A percentile compares a stretch with the other conserved stretches of the same genome.
phyloP scores from a whole-genome alignment of 2,329 filamentous ascomycete genomes.

The Cladosporium sp. region DNA sequence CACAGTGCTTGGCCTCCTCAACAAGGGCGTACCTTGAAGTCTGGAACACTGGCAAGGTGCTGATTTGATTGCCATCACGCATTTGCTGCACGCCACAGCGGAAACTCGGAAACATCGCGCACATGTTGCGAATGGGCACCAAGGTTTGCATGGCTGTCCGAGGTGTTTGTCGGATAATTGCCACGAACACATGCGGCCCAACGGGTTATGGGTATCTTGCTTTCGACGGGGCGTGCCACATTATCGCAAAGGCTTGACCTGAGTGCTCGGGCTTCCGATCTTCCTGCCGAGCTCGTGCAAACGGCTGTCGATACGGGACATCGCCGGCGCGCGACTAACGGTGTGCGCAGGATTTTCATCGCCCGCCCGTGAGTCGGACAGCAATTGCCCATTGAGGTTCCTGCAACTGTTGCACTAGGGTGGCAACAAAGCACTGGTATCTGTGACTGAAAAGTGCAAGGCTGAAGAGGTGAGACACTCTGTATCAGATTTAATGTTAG shows the following conservation, averaged over 20 bases:
- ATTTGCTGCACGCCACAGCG: background rate
- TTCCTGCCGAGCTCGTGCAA: conserved; percentile 1
- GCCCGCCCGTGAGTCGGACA: background rate
- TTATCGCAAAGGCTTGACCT: background rate
- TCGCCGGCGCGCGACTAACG: background rate
- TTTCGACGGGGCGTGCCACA: background rate
- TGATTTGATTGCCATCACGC: conserved; percentile 8
- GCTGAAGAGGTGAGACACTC: background rate
- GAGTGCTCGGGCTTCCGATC: background rate
- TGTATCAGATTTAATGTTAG: background rate
- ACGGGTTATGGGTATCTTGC: conserved; percentile 2
- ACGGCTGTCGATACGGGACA: conserved; percentile 1
- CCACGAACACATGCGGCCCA: background rate
- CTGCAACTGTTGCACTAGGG: background rate
- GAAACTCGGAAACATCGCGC: background rate
- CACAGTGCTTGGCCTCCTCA: background rate
- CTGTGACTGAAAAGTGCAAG: background rate
- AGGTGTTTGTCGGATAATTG: background rate
- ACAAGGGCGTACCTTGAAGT: background rate
- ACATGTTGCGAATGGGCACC: background rate
- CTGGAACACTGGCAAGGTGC: conserved; percentile 4
- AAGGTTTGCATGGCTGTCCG: background rate
- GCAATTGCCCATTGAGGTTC: background rate
- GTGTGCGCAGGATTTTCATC: background rate
- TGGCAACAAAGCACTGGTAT: background rate